These are phyloP conservation scores for Ganoderma lucidum DNA, from an alignment of 1,284 basidiomycete species.

Conservation along the genomic window DNA sequence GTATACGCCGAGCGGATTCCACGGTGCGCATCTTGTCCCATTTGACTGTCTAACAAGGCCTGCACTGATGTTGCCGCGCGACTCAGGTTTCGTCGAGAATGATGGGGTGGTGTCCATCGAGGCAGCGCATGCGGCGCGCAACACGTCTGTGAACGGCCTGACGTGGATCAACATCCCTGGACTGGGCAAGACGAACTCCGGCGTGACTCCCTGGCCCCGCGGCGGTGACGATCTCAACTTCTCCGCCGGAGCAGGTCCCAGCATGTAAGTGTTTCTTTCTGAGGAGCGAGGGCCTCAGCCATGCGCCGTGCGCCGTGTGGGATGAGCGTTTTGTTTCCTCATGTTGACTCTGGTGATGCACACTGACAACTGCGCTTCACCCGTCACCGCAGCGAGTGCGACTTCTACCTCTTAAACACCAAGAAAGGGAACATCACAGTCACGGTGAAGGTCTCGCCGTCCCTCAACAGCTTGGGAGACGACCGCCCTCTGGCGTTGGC, in stretches of 20 bases:
- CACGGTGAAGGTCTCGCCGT: constrained; percentile 63
- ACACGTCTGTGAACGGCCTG: constrained; percentile 58
- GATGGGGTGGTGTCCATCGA: constrained; percentile 72
- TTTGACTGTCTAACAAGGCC: not conserved
- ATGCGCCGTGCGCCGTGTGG: no score
- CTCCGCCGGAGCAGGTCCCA: constrained; percentile 65
- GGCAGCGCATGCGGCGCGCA: constrained; percentile 62
- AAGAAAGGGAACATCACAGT: constrained; percentile 52
- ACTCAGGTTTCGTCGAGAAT: constrained; percentile 68
- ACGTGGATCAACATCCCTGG: constrained; percentile 67
- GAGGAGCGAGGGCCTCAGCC: no score
- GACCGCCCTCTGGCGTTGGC: constrained; percentile 64
- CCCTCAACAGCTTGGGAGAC: constrained; percentile 63
- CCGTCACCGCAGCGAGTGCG: constrained; percentile 56
- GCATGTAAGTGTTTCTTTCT: no score
- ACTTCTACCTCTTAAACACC: constrained; percentile 70
- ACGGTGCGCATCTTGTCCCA: constrained; percentile 47
- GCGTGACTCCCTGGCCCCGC: constrained; percentile 67
- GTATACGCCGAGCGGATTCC: constrained; percentile 51
- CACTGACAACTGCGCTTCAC: no score
- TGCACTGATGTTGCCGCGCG: not conserved
- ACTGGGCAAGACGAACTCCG: constrained; percentile 66
- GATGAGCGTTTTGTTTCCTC: no score
- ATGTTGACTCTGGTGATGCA: no score
- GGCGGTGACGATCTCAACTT: constrained; percentile 61